phyloP scores from a whole-genome alignment of 2,329 filamentous ascomycete species.

The Biscogniauxia sp. region DNA sequence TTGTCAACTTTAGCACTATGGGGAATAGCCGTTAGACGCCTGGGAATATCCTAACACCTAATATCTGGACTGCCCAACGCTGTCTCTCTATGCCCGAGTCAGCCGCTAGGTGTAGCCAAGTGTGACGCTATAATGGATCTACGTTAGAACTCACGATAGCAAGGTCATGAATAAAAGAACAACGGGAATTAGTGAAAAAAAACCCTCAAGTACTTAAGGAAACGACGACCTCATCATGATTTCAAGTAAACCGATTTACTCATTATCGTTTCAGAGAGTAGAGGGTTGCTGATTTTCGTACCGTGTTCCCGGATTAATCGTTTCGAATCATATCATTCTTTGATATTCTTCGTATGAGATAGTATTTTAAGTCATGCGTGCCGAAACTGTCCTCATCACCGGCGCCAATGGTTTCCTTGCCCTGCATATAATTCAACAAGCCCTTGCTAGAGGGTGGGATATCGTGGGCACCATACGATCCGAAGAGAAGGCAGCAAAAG shows the following conservation, averaged over 20 bases:
- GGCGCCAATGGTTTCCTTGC: conserved; percentile 2
- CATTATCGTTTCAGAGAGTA: not conserved
- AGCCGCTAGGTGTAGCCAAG: not conserved
- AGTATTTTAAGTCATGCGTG: not conserved
- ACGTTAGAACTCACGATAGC: not conserved
- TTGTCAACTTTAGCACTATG: not conserved
- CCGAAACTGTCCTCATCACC: conserved; percentile 1
- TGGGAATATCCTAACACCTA: too few species aligned
- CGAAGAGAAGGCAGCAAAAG: not conserved
- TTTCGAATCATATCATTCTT: not conserved
- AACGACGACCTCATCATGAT: not conserved
- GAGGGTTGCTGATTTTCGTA: not conserved
- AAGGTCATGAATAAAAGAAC: not conserved
- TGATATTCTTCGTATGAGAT: not conserved
- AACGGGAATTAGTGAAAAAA: not conserved
- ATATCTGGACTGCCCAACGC: too few species aligned
- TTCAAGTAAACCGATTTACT: not conserved
- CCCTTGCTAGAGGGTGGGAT: not conserved
- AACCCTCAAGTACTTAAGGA: not conserved
- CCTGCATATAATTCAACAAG: conserved; percentile 1
- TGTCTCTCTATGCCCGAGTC: not conserved
- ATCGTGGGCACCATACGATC: conserved; percentile 1
- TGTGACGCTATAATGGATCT: not conserved
- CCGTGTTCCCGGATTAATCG: not conserved
- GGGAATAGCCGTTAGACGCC: not conserved